Conservation (phyloP, 441 rosid species). For the Lagerstroemia fauriei region DNA sequence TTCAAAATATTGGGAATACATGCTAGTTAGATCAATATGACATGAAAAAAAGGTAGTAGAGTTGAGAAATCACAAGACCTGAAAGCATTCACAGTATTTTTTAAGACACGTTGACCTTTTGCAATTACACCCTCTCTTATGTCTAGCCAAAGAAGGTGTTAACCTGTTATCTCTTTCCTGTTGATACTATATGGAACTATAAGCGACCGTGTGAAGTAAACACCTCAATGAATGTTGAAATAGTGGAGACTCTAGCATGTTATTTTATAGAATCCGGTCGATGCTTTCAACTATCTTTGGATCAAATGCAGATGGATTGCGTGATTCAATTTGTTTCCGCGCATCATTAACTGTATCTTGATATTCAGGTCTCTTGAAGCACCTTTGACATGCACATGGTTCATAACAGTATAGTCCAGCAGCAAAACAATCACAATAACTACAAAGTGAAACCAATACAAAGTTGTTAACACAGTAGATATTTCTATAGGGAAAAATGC, state of each 20-base stretch:
- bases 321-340: slow-evolving; percentile 57
- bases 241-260: slow-evolving; percentile 29
- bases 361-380: slow-evolving; percentile 60
- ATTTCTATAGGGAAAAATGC: slow-evolving; percentile 6
- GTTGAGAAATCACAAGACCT: slow-evolving; percentile 37
- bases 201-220: slow-evolving; percentile 6
- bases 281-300: slow-evolving; percentile 50
- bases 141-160: slow-evolving; percentile 54
- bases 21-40: slow-evolving; percentile 15
- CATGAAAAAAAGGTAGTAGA: background rate
- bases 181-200: slow-evolving; percentile 25
- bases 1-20: slow-evolving; percentile 23
- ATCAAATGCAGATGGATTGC: slow-evolving; percentile 69
- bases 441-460: slow-evolving; percentile 35
- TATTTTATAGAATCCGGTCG: slow-evolving; percentile 31
- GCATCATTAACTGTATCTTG: slow-evolving; percentile 54
- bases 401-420: slow-evolving; percentile 60
- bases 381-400: slow-evolving; percentile 60
- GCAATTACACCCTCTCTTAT: slow-evolving; percentile 72
- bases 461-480: background rate
- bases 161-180: slow-evolving; percentile 46
- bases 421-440: slow-evolving; percentile 76
- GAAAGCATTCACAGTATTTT: slow-evolving; percentile 76
- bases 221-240: background rate
- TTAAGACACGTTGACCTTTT: slow-evolving; percentile 66